Conservation (phyloP, 441 rosid genomes). For the Macaranga tanarius region DNA sequence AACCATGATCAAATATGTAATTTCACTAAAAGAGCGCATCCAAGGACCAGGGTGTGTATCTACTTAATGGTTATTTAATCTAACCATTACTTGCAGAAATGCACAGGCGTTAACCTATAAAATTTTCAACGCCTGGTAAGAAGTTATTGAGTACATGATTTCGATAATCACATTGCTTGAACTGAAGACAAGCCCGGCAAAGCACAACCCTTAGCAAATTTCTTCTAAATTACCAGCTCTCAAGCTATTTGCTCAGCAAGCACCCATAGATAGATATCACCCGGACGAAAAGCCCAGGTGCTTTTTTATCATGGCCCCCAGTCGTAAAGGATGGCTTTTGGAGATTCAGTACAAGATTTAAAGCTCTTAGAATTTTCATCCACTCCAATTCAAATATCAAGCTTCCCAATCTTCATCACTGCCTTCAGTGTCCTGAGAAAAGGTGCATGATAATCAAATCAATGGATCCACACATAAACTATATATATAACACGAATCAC, state of each 20-base stretch:
- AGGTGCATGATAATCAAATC: neutral
- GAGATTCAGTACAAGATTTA: neutral
- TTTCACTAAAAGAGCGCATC: no score
- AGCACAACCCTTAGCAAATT: neutral
- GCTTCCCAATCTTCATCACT: constrained; percentile 57
- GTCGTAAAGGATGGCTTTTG: neutral
- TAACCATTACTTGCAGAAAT: no score
- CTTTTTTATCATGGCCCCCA: neutral
- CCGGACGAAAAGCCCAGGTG: neutral
- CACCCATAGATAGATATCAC: neutral
- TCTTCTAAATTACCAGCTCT: neutral
- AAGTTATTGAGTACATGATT: no score
- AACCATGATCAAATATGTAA: no score
- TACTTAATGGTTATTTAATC: no score
- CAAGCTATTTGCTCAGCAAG: neutral
- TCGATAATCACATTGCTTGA: no score
- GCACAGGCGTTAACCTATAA: no score
- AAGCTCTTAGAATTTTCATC: neutral
- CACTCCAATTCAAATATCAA: constrained; percentile 22
- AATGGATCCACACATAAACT: neutral
- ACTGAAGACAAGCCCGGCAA: no score
- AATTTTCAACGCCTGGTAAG: no score
- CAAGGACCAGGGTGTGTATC: no score
- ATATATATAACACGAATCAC: neutral
- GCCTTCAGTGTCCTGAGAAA: constrained; percentile 39